Evolutionary conservation across 2,329 filamentous ascomycete species (phyloP).

Genomic region (Ophiostoma himal-ulmi): DNA sequence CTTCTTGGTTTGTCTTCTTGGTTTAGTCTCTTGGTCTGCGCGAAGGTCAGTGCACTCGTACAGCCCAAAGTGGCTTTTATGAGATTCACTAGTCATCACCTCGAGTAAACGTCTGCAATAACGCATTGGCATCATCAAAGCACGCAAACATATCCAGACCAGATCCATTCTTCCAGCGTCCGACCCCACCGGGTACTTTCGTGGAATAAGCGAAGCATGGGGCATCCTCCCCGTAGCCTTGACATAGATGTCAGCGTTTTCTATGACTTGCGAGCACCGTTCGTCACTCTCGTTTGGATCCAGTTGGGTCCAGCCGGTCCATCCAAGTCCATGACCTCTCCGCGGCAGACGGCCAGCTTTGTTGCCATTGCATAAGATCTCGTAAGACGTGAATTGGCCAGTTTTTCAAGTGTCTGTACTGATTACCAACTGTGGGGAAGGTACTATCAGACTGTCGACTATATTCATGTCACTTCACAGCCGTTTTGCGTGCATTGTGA

Average conservation of each 20-base stretch:
- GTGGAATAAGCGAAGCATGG: not conserved
- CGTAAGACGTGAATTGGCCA: not conserved
- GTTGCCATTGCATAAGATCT: not conserved
- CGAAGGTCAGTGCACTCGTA: no score
- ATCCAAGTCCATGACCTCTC: not conserved
- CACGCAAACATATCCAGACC: not conserved
- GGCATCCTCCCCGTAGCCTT: not conserved
- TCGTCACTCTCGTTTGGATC: not conserved
- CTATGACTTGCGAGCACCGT: not conserved
- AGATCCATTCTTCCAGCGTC: not conserved
- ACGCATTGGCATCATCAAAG: not conserved
- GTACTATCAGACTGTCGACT: not conserved
- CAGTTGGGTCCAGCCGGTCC: not conserved
- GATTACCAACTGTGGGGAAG: not conserved
- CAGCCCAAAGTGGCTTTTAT: no score
- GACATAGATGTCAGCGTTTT: not conserved
- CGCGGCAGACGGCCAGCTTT: not conserved
- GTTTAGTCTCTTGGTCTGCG: not conserved
- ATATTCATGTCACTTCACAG: no score
- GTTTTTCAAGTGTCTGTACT: not conserved
- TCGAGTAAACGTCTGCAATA: not conserved
- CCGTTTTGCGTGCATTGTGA: no score
- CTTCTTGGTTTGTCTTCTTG: no score
- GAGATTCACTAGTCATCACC: no score
- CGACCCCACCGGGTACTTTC: not conserved